Base-by-base conservation (phyloP, 495 filamentous ascomycete species). In the Podospora tetraspora region DNA sequence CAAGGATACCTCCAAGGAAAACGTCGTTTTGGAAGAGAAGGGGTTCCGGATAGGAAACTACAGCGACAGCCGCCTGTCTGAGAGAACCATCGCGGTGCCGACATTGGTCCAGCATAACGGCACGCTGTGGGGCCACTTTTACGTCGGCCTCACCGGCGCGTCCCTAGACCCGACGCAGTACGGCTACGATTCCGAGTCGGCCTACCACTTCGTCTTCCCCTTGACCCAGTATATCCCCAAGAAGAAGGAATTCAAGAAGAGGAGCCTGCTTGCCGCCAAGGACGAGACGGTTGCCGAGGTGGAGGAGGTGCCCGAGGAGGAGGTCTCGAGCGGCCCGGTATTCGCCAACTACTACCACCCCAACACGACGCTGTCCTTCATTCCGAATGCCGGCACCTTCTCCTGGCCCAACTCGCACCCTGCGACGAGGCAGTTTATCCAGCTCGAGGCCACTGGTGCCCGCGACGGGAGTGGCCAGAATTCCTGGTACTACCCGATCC, bases 81-180 rank as follows among this genome's bases (percentile, higher is more conserved):
- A 93, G 61, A 91, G 90, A n/a, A 86, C 81, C 56, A 91, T 98
- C 74, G 77, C 83, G 30, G 86, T 98, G 10, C 94, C 95, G 3
- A 84, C 84, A 69, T 80, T 86, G 29, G 94, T 96, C 2, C 93
- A 97, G 78, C 86, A 92, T 66, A 98, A 98, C 75, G 94, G 92
- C 37, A 97, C 95, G 1, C 83, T 98, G 13, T 99, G 91, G 87
- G 93, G 90, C 8, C 95, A 99, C 77, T 94, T 97, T 73, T 97
- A 92, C 72, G 82, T 99, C 68, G 91, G 86, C 11, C 84, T 94
- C 59, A 83, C 89, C 7, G 94, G 93, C 16, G 82, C 85, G 60
- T 79, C 85, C 24, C 76, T 97, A 24, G 96, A 98, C 72, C 95
- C 95, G 2, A 81, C 83, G 5, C 84, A 86, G 25, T 82, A 84